phyloP scores from a whole-genome alignment of 345 rosid genomes.

The Salix viminalis region DNA sequence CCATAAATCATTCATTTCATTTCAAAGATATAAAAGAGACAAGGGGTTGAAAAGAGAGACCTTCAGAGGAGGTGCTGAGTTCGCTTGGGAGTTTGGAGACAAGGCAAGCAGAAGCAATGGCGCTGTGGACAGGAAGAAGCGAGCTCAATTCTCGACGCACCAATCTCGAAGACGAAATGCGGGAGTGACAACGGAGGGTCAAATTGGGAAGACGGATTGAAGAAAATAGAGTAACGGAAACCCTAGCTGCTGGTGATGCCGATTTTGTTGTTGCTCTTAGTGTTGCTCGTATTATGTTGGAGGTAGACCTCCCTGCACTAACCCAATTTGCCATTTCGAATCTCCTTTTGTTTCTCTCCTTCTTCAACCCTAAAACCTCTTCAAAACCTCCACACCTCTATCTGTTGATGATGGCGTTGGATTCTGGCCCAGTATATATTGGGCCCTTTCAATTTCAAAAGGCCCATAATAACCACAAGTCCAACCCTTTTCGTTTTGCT shows the following conservation, averaged over 20 bases:
- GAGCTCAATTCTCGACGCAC: conserved; percentile 62
- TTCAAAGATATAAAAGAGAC: not conserved
- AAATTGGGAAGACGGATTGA: conserved; percentile 31
- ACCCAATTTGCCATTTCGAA: conserved; percentile 39
- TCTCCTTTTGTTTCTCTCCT: not conserved
- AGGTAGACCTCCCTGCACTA: conserved; percentile 47
- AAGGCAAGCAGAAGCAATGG: conserved; percentile 61
- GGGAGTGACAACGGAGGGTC: conserved; percentile 22
- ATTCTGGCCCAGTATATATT: not conserved
- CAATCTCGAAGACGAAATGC: conserved; percentile 34
- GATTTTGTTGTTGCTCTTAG: conserved; percentile 17
- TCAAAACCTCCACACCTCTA: conserved; percentile 22
- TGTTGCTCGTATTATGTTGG: conserved; percentile 31
- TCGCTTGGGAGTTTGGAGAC: conserved; percentile 67
- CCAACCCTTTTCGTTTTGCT: too few species aligned
- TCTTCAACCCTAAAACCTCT: conserved; percentile 42
- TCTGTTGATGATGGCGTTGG: not conserved
- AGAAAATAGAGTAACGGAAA: conserved; percentile 25
- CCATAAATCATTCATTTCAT: not conserved
- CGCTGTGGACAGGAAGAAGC: conserved; percentile 54
- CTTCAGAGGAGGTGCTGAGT: conserved; percentile 38
- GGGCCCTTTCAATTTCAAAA: too few species aligned
- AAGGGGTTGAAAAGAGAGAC: conserved; percentile 16
- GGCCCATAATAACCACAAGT: too few species aligned
- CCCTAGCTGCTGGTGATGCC: conserved; percentile 10